Conservation (phyloP, 1,284 basidiomycete genomes). For the Ustilago trichophora region DNA sequence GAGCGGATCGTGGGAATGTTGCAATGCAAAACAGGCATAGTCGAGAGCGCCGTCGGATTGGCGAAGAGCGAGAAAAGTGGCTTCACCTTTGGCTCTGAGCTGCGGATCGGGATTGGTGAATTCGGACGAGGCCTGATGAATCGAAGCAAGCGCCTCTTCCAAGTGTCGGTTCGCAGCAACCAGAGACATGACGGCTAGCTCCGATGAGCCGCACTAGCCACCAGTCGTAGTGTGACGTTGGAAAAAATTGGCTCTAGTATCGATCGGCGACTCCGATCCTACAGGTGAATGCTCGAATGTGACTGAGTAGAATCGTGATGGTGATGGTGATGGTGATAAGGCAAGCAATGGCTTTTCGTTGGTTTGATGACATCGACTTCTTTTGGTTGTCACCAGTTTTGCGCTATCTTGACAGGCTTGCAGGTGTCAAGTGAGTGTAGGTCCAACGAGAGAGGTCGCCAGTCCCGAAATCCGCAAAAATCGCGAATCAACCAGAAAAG, state of each 20-base stretch:
- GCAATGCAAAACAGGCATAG: conserved; percentile 49
- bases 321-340: neutral
- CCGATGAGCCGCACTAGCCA: conserved; percentile 12
- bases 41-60: conserved; percentile 51
- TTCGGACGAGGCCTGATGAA: conserved; percentile 47
- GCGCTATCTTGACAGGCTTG: neutral
- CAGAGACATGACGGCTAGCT: conserved; percentile 30
- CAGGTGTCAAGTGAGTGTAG: conserved; percentile 1
- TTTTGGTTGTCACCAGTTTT: conserved; percentile 7
- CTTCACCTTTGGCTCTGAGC: conserved; percentile 47
- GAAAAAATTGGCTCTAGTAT: too few species aligned
- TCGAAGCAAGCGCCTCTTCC: conserved; percentile 43
- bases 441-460: too few species aligned
- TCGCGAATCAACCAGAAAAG: too few species aligned
- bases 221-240: neutral
- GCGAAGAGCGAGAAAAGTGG: conserved; percentile 51
- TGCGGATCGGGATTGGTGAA: conserved; percentile 54
- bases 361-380: too few species aligned
- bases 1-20: conserved; percentile 48
- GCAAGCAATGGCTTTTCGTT: neutral
- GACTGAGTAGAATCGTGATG: neutral
- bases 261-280: too few species aligned
- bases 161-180: conserved; percentile 45
- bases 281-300: too few species aligned
- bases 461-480: conserved; percentile 4